Base-by-base conservation (phyloP, 192 early-diverging fungal species). In the Mortierella claussenii region DNA sequence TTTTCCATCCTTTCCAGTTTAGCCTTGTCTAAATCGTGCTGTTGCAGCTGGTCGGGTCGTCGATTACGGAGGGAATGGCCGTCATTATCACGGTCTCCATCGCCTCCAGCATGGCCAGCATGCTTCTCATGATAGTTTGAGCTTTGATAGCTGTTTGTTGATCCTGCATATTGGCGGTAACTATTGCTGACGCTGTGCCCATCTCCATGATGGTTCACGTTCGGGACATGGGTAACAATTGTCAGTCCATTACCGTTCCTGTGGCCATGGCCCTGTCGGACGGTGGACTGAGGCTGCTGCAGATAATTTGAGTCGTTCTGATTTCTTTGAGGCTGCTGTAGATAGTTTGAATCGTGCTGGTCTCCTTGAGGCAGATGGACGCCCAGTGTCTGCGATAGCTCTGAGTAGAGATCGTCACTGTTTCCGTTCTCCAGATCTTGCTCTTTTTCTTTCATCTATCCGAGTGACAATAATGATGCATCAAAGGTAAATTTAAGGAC, bases 1-100 rank as follows among this genome's bases (percentile, higher is more conserved):
- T 60, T 66, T 52, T 61, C 63, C 63, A 65, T 76, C 28, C 71
- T 50, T 33, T 60, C 71, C n/a, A 51, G 52, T n/a, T 65, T 66
- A 11, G 57, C 62, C 34, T 60, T 54, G 45, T 60, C 71, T 28
- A 65, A 34, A 59, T 76, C 71, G 13, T 55, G 55, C 42, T 74
- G 70, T 20, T 57, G 70, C 9, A 65, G 43, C 17, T 74, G 70
- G 18, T 74, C 70, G 1, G 70, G 62, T 20, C 70, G 44, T 24
- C 69, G 69, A 45, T 43, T 52, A 33, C 70, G 8, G 11, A 54
- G 11, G 3, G 70, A 52, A 9, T 52, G 55, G 5, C 43, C 45
- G 18, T 74, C 50, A 33, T 57, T 10, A 21, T 57, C 30, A 15
- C n/a, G 23, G 24, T 57, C 47, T 27, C 36, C 46, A 18, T 47